Base-by-base conservation (phyloP, 768 basidiomycete species). In the Mycena sanguinolenta region DNA sequence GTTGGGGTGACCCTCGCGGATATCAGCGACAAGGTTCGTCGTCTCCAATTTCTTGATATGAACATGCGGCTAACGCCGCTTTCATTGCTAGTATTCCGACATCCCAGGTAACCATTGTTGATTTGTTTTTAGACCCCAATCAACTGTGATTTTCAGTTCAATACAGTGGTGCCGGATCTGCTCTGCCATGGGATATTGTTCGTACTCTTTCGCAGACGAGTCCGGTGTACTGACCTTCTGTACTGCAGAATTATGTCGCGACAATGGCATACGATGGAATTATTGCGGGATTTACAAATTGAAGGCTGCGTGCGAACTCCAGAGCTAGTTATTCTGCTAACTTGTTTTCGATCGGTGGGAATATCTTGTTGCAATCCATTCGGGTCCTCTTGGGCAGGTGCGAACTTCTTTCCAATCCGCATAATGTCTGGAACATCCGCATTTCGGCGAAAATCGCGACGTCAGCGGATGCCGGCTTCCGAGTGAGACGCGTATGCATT, bases 201-300 rank as follows among this genome's bases (percentile, higher is more conserved):
- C 38, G 75, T 42, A 19, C 39, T 34, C 2, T 21, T 6, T 21
- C 1, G 27, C 6, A 34, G 2, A 34, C 27, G 8, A 32, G 4
- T 7, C 19, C 21, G n/a, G n/a, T 30, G 13, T 52, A 23, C 34
- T 55, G 19, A 39, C 44, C 16, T 17, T 46, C 8, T 46, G 21
- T n/a, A 42, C 61, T 52, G 12, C 58, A 84, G 82, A 85, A 83
- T 65, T 67, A 85, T 23, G 72, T 78, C 52, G 78, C 75, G 58
- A 86, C 86, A 73, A 84, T 84, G 14, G 86, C 85, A 2, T 86
- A 83, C 67, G 80, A 83, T 72, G 86, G 85, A n/a, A 86, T 87
- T 72, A 78, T 84, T 16, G 80, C 79, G 30, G 83, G 80, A 9
- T 81, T 82, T 25, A 60, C 65, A n/a, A 54, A 39, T 7, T 66